Evolutionary conservation across 1,284 basidiomycete genomes (phyloP).

Genomic region (Agroathelia rolfsii): DNA sequence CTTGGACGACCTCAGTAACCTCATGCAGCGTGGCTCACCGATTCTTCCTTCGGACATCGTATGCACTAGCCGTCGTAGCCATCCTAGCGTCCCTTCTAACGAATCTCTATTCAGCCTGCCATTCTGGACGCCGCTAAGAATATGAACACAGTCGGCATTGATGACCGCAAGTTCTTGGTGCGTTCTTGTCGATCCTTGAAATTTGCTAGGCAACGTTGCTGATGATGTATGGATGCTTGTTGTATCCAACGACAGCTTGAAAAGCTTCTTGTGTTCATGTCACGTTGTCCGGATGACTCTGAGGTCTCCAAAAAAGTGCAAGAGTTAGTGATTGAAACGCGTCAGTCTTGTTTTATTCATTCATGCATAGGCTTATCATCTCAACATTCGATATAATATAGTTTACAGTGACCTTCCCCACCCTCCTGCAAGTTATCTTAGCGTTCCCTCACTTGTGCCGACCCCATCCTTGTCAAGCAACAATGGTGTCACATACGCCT

Average conservation of each 20-base stretch:
- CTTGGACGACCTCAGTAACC: slow-evolving; percentile 15
- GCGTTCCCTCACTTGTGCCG: slow-evolving; percentile 9
- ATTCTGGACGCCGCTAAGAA: slow-evolving; percentile 40
- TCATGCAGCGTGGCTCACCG: slow-evolving; percentile 15
- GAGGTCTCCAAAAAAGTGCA: slow-evolving; percentile 31
- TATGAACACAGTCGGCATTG: slow-evolving; percentile 32
- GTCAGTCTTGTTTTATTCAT: slow-evolving; percentile 26
- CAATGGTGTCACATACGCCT: slow-evolving; percentile 31
- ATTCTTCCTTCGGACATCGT: not conserved
- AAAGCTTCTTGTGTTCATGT: slow-evolving; percentile 43
- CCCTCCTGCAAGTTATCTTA: slow-evolving; percentile 45
- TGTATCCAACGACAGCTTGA: slow-evolving; percentile 42
- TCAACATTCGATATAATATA: slow-evolving; percentile 13
- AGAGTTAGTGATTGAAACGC: slow-evolving; percentile 34
- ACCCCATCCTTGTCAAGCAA: slow-evolving; percentile 8
- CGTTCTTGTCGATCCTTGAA: slow-evolving; percentile 13
- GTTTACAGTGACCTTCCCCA: slow-evolving; percentile 65
- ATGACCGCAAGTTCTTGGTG: slow-evolving; percentile 50
- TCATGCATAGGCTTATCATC: slow-evolving; percentile 1
- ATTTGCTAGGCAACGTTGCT: slow-evolving; percentile 6
- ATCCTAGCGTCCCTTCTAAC: too few relatives aligned
- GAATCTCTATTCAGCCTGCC: slow-evolving; percentile 29
- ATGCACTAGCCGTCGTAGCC: too few relatives aligned
- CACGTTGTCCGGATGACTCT: slow-evolving; percentile 29
- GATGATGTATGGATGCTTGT: not conserved